phyloP scores from a whole-genome alignment of 306 rosid genomes.

The Cucurbita ficifolia region DNA sequence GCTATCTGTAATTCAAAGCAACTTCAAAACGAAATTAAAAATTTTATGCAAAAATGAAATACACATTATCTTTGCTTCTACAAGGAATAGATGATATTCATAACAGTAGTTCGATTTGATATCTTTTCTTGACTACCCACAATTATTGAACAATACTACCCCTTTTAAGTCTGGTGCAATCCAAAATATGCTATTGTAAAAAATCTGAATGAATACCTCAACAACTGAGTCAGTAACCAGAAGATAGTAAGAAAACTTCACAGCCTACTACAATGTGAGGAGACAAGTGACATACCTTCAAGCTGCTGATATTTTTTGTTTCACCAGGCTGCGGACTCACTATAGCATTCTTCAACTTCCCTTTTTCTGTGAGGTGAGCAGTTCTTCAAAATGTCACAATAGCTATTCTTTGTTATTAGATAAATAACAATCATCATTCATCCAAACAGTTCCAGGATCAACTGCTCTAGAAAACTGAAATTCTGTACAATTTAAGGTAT shows the following conservation, averaged over 20 bases:
- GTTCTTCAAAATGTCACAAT: not conserved
- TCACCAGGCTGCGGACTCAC: constrained; percentile 77
- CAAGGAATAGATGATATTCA: not conserved
- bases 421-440: not conserved
- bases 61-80: not conserved
- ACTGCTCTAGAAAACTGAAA: not conserved
- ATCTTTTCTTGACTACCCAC: not conserved
- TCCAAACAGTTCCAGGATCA: not conserved
- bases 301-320: constrained; percentile 71
- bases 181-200: not conserved
- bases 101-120: not conserved
- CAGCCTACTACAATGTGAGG: not conserved
- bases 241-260: not conserved
- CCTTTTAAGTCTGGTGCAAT: not conserved
- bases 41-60: not conserved
- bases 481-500: not conserved
- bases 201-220: not conserved
- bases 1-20: constrained; percentile 40
- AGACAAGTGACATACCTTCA: constrained; percentile 38
- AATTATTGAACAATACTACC: not conserved
- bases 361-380: constrained; percentile 50
- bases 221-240: not conserved
- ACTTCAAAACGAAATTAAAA: not conserved
- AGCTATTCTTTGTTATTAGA: not conserved
- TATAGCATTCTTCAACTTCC: constrained; percentile 59